Evolutionary conservation across 208 protist genomes (phyloP), one percentile per base, ranked within the genome.

Genomic region (Leishmania aethiopica): DNA sequence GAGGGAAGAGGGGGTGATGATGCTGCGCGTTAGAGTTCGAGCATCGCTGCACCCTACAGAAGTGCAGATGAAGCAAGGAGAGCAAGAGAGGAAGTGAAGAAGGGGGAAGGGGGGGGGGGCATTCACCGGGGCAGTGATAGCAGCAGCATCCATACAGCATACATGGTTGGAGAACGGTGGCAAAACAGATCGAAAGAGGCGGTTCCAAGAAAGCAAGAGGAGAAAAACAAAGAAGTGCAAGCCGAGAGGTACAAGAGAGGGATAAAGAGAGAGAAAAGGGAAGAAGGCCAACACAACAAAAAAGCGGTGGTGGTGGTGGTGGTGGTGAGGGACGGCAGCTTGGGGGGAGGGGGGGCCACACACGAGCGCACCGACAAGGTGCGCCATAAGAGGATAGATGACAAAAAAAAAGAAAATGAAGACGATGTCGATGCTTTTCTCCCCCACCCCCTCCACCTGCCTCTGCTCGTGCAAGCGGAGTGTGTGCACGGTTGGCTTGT

Each of bases 221-320:
- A 5, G 40, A 67, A 22, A 84, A 75, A 47, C 35, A 73, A 28
- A 67, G 49, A 42, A 42, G 1, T 28, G 73, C 57, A n/a, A 45
- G 22, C 28, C 45, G n/a, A 84, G 73, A 37, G 49, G 60, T 82
- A 83, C 79, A 70, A 78, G 73, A 66, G 77, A 19, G 17, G 35
- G 40, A 42, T 42, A 42, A 42, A 42, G 40, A 42, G 40, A 42
- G 3, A 42, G 40, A 3, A n/a, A 3, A 69, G 32, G 32, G 25
- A n/a, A 64, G 25, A 64, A 64, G 59, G 7, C 13, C 49, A 53
- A 3, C 8, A 3, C 49, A 62, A 69, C 64, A 47, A 71, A 45
- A 22, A 59, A 15, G 28, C 22, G 71, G 45, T 3, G 42, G 71
- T n/a, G 15, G 49, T 17, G 25, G 15, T 19, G 71, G 25, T 28